Evolutionary conservation across 495 filamentous ascomycete species (phyloP).

Genomic region (Xylaria acuta): DNA sequence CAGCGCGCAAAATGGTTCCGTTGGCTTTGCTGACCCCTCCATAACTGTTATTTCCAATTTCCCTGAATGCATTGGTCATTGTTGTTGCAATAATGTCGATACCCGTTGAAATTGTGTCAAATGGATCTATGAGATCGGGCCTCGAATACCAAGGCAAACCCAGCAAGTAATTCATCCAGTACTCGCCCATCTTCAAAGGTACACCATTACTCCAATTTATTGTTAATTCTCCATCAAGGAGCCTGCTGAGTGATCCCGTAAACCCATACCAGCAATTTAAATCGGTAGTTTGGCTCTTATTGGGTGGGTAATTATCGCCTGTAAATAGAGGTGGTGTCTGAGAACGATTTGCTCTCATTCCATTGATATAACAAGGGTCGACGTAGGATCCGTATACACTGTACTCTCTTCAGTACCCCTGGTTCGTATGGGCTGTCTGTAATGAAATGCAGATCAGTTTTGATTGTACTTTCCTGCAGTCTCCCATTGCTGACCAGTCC

Average conservation of each 20-base stretch:
- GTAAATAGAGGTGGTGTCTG: background rate
- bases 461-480: background rate
- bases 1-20: background rate
- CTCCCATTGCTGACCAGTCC: background rate
- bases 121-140: background rate
- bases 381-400: background rate
- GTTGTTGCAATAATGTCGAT: background rate
- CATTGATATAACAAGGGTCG: background rate
- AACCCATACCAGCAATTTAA: conserved; percentile 1
- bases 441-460: background rate
- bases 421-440: background rate
- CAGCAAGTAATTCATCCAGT: background rate
- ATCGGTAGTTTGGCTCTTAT: background rate
- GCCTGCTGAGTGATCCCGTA: background rate
- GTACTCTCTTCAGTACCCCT: background rate
- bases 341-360: background rate
- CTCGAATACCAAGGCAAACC: background rate
- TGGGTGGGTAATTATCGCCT: background rate
- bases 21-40: background rate
- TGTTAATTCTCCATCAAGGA: background rate
- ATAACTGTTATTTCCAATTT: background rate
- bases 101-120: background rate
- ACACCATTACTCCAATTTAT: background rate
- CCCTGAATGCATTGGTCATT: background rate
- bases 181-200: background rate